phyloP scores from a whole-genome alignment of 73 alveolate species.

The Loxodes magnus region DNA sequence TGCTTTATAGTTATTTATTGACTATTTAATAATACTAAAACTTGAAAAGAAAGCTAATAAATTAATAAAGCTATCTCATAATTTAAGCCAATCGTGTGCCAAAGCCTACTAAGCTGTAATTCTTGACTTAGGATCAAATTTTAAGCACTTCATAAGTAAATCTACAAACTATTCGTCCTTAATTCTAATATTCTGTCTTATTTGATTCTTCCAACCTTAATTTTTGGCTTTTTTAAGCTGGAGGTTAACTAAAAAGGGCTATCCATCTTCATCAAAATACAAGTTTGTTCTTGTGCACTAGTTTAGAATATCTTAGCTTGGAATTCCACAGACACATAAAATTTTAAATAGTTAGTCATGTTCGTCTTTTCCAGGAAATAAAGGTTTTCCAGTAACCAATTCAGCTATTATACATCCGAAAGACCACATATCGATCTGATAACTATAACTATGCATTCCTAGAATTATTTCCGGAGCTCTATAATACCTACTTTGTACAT shows the following conservation, averaged over 20 bases:
- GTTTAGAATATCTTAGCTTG: conserved; percentile 42
- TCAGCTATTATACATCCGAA: conserved; percentile 89
- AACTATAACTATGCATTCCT: conserved; percentile 84
- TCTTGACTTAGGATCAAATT: background rate
- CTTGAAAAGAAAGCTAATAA: too few relatives aligned
- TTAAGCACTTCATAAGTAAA: background rate
- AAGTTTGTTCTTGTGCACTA: conserved; percentile 42
- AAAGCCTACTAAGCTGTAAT: background rate
- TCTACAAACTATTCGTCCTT: background rate
- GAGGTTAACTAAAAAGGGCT: too few relatives aligned
- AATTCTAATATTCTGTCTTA: too few relatives aligned
- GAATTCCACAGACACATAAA: conserved; percentile 67
- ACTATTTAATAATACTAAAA: too few relatives aligned
- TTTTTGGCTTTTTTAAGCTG: too few relatives aligned
- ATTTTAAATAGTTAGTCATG: conserved; percentile 57
- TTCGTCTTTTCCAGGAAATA: conserved; percentile 86
- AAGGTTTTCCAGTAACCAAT: conserved; percentile 71
- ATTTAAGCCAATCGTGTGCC: background rate
- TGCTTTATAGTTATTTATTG: too few relatives aligned
- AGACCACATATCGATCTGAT: conserved; percentile 95
- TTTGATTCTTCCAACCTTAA: too few relatives aligned
- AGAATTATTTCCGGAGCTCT: conserved; percentile 96
- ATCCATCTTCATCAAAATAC: conserved; percentile 28
- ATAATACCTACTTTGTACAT: conserved; percentile 82
- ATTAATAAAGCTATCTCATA: too few relatives aligned